Conservation (phyloP, 352 stramenopile genomes). For the Globisporangium recalcitrans region DNA sequence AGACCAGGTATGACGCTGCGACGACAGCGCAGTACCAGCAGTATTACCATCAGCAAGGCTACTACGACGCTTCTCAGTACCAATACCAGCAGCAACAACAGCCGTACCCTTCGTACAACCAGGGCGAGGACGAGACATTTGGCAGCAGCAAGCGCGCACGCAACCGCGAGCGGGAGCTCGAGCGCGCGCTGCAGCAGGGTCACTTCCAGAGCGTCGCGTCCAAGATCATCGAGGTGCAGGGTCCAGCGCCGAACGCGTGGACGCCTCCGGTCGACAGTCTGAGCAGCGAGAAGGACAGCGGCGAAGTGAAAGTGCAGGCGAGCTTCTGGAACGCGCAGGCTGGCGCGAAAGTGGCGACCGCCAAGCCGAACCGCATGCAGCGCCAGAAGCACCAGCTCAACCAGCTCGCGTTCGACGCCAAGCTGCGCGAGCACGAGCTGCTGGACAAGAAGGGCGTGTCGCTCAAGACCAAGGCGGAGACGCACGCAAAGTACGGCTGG, state of each 20-base stretch:
- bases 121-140: slow-evolving; percentile 31
- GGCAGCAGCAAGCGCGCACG: slow-evolving; percentile 46
- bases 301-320: slow-evolving; percentile 53
- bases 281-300: slow-evolving; percentile 17
- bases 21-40: slow-evolving; percentile 14
- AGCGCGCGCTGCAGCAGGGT: slow-evolving; percentile 62
- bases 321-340: slow-evolving; percentile 68
- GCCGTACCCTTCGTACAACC: slow-evolving; percentile 25
- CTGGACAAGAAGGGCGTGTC: slow-evolving; percentile 53
- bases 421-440: slow-evolving; percentile 64
- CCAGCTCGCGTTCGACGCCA: slow-evolving; percentile 77
- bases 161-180: slow-evolving; percentile 60
- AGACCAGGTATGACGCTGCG: slow-evolving; percentile 1
- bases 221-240: slow-evolving; percentile 65
- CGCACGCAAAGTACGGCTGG: slow-evolving; percentile 80
- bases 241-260: slow-evolving; percentile 43
- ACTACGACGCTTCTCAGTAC: slow-evolving; percentile 25
- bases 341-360: slow-evolving; percentile 40
- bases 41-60: slow-evolving; percentile 10
- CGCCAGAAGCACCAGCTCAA: slow-evolving; percentile 80
- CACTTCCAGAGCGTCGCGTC: slow-evolving; percentile 52
- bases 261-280: slow-evolving; percentile 34
- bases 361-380: slow-evolving; percentile 69
- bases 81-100: slow-evolving; percentile 38
- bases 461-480: slow-evolving; percentile 74